A percentile compares a stretch with the other conserved stretches of the same genome.
Conservation (phyloP, 129 eudicot species). For the Rutidosis leptorrhynchoides region DNA sequence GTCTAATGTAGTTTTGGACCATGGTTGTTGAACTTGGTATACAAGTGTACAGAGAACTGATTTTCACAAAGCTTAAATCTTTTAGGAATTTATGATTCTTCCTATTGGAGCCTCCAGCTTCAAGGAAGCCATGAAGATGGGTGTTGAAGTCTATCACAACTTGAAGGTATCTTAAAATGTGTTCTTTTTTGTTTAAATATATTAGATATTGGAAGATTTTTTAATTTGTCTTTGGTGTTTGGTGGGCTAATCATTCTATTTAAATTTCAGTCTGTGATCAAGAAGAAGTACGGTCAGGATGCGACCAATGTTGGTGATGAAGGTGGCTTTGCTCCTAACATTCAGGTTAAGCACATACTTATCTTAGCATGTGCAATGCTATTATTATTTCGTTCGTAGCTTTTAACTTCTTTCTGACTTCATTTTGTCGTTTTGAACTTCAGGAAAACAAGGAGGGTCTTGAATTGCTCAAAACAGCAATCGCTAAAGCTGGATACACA, state of each 20-base stretch:
- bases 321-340: conserved; percentile 99
- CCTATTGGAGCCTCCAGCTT: conserved; percentile 87
- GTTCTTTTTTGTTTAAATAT: background rate
- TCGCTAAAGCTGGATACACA: conserved; percentile 55
- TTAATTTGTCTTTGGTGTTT: background rate
- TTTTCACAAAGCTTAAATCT: conserved; percentile 18
- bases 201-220: background rate
- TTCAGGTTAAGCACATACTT: conserved; percentile 51
- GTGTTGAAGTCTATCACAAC: conserved; percentile 95
- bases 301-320: conserved; percentile 99
- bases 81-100: conserved; percentile 96
- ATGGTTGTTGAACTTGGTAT: background rate
- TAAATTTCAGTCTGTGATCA: conserved; percentile 75
- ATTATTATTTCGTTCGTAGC: background rate
- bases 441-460: conserved; percentile 64
- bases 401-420: background rate
- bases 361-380: background rate
- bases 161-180: conserved; percentile 55
- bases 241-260: conserved; percentile 15
- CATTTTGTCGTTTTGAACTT: conserved; percentile 1
- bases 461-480: conserved; percentile 50
- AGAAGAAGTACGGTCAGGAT: conserved; percentile 98
- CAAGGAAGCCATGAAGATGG: conserved; percentile 99
- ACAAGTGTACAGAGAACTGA: no score
- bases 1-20: background rate